Evolutionary conservation across 805 yeast species (phyloP).

Genomic region (Pichia gijzeniarum): DNA sequence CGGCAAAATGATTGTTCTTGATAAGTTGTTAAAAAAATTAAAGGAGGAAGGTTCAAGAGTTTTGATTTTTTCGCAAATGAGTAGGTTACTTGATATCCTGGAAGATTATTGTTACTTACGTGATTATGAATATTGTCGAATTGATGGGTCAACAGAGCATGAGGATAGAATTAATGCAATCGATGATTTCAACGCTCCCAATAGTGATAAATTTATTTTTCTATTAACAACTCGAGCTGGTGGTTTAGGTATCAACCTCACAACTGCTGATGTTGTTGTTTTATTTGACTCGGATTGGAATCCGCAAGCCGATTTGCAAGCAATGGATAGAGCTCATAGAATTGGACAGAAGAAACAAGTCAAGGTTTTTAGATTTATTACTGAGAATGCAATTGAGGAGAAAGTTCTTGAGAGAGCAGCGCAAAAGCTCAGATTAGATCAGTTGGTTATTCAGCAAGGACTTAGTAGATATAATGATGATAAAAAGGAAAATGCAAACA

Average conservation of each 20-base stretch:
- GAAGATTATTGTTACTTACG: conserved; percentile 89
- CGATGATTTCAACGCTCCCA: conserved; percentile 83
- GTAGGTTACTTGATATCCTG: conserved; percentile 77
- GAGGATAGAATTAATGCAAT: conserved; percentile 90
- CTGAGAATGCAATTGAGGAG: conserved; percentile 94
- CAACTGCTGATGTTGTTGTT: conserved; percentile 86
- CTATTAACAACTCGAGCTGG: conserved; percentile 93
- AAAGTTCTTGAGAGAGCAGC: conserved; percentile 95
- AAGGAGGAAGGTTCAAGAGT: conserved; percentile 80
- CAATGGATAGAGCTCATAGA: conserved; percentile 97
- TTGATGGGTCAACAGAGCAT: conserved; percentile 90
- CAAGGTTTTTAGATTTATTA: conserved; percentile 83
- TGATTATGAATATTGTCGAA: conserved; percentile 81
- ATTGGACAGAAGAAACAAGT: conserved; percentile 97
- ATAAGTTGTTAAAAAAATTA: conserved; percentile 68
- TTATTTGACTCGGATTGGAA: conserved; percentile 95
- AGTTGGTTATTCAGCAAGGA: conserved; percentile 93
- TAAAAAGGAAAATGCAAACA: conserved; percentile 30
- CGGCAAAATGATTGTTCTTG: conserved; percentile 86
- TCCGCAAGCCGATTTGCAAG: conserved; percentile 96
- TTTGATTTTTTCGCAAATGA: conserved; percentile 89
- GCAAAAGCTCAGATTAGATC: conserved; percentile 86
- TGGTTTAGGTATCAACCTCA: conserved; percentile 89
- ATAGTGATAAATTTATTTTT: conserved; percentile 76
- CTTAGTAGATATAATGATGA: conserved; percentile 39